A percentile compares a stretch with the other conserved stretches of the same genome.
Evolutionary conservation across 805 yeast genomes (phyloP).

Genomic region (Saturnispora quitensis): DNA sequence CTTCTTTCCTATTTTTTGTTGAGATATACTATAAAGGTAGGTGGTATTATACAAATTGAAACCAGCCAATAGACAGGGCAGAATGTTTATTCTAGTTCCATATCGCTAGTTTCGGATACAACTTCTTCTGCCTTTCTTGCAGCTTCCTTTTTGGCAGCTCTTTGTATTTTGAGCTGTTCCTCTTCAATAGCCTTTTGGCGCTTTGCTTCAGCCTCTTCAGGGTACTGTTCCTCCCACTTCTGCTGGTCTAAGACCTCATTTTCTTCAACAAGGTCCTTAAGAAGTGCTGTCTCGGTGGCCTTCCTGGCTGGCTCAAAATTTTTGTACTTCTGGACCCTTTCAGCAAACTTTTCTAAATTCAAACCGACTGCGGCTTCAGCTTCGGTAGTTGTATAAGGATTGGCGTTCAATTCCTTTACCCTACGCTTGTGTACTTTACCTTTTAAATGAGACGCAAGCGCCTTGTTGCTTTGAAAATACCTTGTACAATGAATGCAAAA

Average conservation of each 20-base stretch:
- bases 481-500: conserved; percentile 93
- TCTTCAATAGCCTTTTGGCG: conserved; percentile 3
- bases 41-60: background rate
- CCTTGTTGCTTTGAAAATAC: conserved; percentile 71
- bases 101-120: conserved; percentile 7
- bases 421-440: conserved; percentile 82
- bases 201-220: conserved; percentile 16
- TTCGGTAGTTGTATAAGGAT: conserved; percentile 82
- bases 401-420: conserved; percentile 60
- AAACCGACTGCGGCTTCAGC: conserved; percentile 87
- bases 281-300: conserved; percentile 31
- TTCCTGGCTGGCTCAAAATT: conserved; percentile 39
- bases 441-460: conserved; percentile 63
- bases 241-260: conserved; percentile 26
- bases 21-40: background rate
- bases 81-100: conserved; percentile 4
- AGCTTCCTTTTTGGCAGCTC: conserved; percentile 3
- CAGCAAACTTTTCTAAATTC: conserved; percentile 57
- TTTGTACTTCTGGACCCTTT: conserved; percentile 51
- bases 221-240: conserved; percentile 22
- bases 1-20: background rate
- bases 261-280: conserved; percentile 23
- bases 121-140: conserved; percentile 1
- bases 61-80: background rate
- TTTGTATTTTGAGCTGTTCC: conserved; percentile 1